Conservation (phyloP, 2,329 filamentous ascomycete species). For the Monilinia laxa region DNA sequence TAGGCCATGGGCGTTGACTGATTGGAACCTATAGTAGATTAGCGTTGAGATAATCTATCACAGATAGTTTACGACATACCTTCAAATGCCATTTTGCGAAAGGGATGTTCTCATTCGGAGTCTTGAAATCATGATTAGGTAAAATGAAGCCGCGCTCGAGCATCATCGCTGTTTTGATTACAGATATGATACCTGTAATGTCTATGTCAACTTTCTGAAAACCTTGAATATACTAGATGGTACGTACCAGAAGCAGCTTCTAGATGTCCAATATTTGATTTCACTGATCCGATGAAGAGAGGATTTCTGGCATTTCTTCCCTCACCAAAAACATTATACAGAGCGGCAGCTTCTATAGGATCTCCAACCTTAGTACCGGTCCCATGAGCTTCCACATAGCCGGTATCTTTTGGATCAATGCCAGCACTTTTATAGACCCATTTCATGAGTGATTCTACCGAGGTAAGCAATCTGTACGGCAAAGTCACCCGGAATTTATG, state of each 20-base stretch:
- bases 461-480: slow-evolving; percentile 17
- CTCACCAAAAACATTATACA: slow-evolving; percentile 36
- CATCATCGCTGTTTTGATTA: slow-evolving; percentile 48
- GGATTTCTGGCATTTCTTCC: slow-evolving; percentile 30
- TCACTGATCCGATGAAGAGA: slow-evolving; percentile 32
- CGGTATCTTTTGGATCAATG: slow-evolving; percentile 23
- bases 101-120: slow-evolving; percentile 43
- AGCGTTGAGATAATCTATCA: slow-evolving; percentile 13
- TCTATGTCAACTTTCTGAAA: slow-evolving; percentile 2
- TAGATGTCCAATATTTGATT: slow-evolving; percentile 47
- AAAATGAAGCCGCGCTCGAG: slow-evolving; percentile 33
- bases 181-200: slow-evolving; percentile 42
- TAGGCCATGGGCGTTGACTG: slow-evolving; percentile 36
- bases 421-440: slow-evolving; percentile 28
- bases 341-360: slow-evolving; percentile 29
- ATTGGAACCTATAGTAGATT: slow-evolving; percentile 35
- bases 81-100: slow-evolving; percentile 43
- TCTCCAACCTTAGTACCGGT: slow-evolving; percentile 28
- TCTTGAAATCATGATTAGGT: slow-evolving; percentile 34
- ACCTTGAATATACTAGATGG: not conserved
- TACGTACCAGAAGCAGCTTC: slow-evolving; percentile 41
- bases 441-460: slow-evolving; percentile 34
- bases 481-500: not conserved
- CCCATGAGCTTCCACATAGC: slow-evolving; percentile 30
- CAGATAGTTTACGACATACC: slow-evolving; percentile 29